Evolutionary conservation across 2,329 filamentous ascomycete genomes (phyloP).

Genomic region (Epichloe gansuensis): DNA sequence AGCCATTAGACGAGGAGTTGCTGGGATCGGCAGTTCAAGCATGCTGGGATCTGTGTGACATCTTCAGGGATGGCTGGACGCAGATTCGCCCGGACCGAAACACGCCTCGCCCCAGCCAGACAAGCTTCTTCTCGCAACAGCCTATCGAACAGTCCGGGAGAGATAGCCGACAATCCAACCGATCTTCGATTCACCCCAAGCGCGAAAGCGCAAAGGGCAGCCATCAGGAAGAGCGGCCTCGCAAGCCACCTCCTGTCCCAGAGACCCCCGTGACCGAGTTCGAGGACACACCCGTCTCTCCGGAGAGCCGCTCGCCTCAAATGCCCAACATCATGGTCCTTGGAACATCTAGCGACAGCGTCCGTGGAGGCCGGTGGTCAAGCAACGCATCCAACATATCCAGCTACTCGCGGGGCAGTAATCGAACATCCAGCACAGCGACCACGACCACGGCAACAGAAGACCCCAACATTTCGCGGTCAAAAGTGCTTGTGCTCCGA

Average conservation of each 20-base stretch:
- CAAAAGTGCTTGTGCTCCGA: constrained; percentile 70
- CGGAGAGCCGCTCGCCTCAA: constrained; percentile 60
- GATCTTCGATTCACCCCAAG: constrained; percentile 38
- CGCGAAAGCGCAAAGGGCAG: constrained; percentile 37
- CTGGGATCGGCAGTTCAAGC: constrained; percentile 80
- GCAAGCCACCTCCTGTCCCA: constrained; percentile 43
- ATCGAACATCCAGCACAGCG: constrained; percentile 55
- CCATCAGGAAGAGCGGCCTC: constrained; percentile 33
- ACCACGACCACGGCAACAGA: constrained; percentile 57
- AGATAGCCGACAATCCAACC: constrained; percentile 37
- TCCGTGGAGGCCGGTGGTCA: constrained; percentile 62
- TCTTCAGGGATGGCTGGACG: constrained; percentile 87
- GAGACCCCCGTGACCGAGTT: constrained; percentile 94
- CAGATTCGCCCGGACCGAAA: constrained; percentile 75
- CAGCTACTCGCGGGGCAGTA: constrained; percentile 60
- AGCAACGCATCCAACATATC: constrained; percentile 70
- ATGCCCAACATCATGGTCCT: constrained; percentile 83
- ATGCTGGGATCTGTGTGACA: constrained; percentile 88
- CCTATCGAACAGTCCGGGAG: constrained; percentile 35
- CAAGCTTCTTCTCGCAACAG: constrained; percentile 49
- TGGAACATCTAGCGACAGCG: constrained; percentile 49
- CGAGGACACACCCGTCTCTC: constrained; percentile 76
- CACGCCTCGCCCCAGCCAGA: constrained; percentile 71
- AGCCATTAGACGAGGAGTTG: constrained; percentile 65
- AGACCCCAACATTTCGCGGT: constrained; percentile 62